Conservation (phyloP, 257 asterid genomes). For the Ilex aquifolium region DNA sequence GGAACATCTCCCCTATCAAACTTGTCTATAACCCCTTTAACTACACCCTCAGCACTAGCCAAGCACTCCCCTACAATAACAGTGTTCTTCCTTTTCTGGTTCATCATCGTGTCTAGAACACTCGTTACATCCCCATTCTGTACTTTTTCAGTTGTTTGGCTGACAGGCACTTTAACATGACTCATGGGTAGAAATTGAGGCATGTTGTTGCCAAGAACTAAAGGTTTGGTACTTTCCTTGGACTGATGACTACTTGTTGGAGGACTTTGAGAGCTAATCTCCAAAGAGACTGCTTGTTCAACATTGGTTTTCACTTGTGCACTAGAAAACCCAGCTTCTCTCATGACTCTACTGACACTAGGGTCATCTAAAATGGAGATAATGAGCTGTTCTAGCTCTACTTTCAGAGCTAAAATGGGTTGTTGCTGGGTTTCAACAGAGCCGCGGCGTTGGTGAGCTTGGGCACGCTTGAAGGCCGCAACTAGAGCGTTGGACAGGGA, state of each 20-base stretch:
- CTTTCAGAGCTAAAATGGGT: conserved; percentile 68
- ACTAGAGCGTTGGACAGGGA: conserved; percentile 93
- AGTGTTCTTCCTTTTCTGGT: conserved; percentile 45
- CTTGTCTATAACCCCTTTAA: conserved; percentile 57
- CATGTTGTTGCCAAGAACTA: conserved; percentile 26
- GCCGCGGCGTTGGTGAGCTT: conserved; percentile 92
- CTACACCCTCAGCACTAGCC: conserved; percentile 43
- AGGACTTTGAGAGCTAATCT: conserved; percentile 12
- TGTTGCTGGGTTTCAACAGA: conserved; percentile 77
- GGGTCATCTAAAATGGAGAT: conserved; percentile 90
- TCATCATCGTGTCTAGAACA: conserved; percentile 60
- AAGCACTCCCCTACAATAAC: conserved; percentile 48
- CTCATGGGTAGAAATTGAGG: conserved; percentile 19
- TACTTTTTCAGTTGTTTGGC: conserved; percentile 17
- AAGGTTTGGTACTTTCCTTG: conserved; percentile 31
- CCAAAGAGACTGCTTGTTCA: conserved; percentile 44
- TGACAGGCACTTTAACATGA: conserved; percentile 23
- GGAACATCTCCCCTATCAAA: conserved; percentile 57
- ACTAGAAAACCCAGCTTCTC: conserved; percentile 93
- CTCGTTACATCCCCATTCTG: conserved; percentile 43
- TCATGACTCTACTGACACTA: conserved; percentile 93
- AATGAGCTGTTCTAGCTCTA: conserved; percentile 74
- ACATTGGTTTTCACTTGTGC: conserved; percentile 75
- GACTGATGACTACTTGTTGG: conserved; percentile 13
- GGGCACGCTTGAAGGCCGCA: conserved; percentile 92